A percentile compares a stretch with the other conserved stretches of the same genome.
These are phyloP conservation scores for Phytophthora fragariae DNA, from an alignment of 352 stramenopile species.

Conservation along the genomic window DNA sequence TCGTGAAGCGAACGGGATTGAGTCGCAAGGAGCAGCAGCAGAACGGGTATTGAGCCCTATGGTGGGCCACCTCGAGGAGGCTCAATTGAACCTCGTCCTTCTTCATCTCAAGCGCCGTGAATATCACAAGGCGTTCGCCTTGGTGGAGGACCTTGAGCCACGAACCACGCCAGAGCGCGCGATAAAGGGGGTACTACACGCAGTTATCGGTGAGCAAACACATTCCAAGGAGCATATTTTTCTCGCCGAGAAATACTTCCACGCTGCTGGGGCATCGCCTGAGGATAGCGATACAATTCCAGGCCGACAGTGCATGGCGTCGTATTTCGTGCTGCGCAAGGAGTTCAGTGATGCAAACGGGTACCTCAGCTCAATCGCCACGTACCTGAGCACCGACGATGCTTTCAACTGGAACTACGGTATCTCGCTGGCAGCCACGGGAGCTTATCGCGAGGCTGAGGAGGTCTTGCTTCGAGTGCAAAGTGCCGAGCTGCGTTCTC, in stretches of 20 bases:
- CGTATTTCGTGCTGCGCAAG: conserved; percentile 71
- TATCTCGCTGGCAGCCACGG: conserved; percentile 57
- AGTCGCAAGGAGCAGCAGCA: conserved; percentile 13
- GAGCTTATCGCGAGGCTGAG: conserved; percentile 58
- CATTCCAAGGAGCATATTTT: conserved; percentile 76
- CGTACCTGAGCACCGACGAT: conserved; percentile 61
- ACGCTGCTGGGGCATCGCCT: conserved; percentile 56
- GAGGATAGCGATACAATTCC: conserved; percentile 71
- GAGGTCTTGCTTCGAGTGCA: conserved; percentile 64
- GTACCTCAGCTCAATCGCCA: conserved; percentile 74
- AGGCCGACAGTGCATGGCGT: conserved; percentile 76
- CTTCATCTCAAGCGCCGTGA: conserved; percentile 56
- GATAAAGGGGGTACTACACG: conserved; percentile 70
- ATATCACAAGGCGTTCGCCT: conserved; percentile 58
- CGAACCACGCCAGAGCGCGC: conserved; percentile 48
- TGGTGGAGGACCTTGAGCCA: conserved; percentile 69
- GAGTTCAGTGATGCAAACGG: conserved; percentile 69
- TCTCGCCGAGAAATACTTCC: conserved; percentile 74
- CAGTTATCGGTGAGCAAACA: conserved; percentile 64
- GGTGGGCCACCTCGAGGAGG: conserved; percentile 53
- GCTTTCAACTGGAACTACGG: conserved; percentile 89
- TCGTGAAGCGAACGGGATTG: conserved; percentile 10
- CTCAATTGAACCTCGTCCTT: conserved; percentile 64
- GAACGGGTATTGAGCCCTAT: conserved; percentile 46
- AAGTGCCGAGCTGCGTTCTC: conserved; percentile 33